phyloP scores from a whole-genome alignment of 129 eudicot genomes.

The Lonicera japonica region DNA sequence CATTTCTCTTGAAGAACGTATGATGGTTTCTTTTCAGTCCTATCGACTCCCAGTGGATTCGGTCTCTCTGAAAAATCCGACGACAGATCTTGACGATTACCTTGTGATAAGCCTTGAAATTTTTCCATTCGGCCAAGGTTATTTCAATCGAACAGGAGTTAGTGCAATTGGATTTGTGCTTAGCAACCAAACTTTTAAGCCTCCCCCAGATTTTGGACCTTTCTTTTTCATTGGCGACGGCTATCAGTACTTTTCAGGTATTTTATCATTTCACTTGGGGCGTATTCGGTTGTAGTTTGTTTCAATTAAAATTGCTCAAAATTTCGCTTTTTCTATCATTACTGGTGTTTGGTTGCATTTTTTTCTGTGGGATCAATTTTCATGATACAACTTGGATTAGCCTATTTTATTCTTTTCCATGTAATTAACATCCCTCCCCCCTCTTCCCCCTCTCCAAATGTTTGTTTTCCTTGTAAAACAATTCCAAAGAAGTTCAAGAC shows the following conservation, averaged over 20 bases:
- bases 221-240: slow-evolving; percentile 37
- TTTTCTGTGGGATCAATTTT: too few relatives aligned
- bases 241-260: slow-evolving; percentile 51
- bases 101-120: slow-evolving; percentile 39
- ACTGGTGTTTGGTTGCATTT: background rate
- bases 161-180: slow-evolving; percentile 43
- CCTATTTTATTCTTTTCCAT: too few relatives aligned
- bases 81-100: slow-evolving; percentile 35
- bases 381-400: too few relatives aligned
- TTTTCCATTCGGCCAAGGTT: slow-evolving; percentile 51
- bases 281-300: background rate
- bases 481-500: too few relatives aligned
- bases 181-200: slow-evolving; percentile 61
- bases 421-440: too few relatives aligned
- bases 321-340: too few relatives aligned
- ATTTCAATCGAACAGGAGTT: slow-evolving; percentile 54
- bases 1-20: slow-evolving; percentile 16
- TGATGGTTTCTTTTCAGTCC: slow-evolving; percentile 24
- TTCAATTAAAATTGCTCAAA: background rate
- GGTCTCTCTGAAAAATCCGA: slow-evolving; percentile 42
- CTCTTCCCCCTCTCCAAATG: too few relatives aligned
- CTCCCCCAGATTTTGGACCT: slow-evolving; percentile 56
- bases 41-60: slow-evolving; percentile 52
- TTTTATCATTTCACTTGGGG: background rate
- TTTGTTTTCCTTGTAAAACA: too few relatives aligned